Evolutionary conservation across 176 grass and related monocot genomes (phyloP).

Genomic region (Ensete ventricosum): DNA sequence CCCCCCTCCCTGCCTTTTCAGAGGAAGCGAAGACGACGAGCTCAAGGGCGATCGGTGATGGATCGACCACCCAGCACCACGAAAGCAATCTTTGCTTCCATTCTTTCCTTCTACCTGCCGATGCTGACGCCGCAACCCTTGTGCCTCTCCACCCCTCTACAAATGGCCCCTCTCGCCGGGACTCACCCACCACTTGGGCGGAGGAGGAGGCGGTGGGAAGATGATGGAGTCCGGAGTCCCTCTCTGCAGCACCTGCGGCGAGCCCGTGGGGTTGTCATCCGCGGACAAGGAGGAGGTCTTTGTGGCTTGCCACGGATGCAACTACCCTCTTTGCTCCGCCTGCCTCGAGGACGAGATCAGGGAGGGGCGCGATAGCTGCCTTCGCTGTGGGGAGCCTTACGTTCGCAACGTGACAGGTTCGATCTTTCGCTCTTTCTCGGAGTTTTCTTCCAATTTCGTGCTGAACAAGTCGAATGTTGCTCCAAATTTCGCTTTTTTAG

Average conservation of each 20-base stretch:
- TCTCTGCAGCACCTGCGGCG: constrained; percentile 67
- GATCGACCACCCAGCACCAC: constrained; percentile 21
- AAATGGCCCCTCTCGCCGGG: constrained; percentile 8
- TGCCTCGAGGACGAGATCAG: constrained; percentile 76
- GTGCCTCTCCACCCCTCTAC: constrained; percentile 37
- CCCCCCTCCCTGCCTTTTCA: neutral
- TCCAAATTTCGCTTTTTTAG: neutral
- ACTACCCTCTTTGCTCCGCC: constrained; percentile 68
- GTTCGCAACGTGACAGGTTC: constrained; percentile 25
- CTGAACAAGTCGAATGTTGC: neutral
- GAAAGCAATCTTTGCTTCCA: constrained; percentile 70
- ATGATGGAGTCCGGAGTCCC: constrained; percentile 43
- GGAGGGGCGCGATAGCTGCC: constrained; percentile 54
- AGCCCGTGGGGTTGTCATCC: constrained; percentile 32
- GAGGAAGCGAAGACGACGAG: neutral
- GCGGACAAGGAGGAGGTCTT: constrained; percentile 28
- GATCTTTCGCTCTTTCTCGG: neutral
- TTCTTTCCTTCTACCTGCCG: constrained; percentile 88
- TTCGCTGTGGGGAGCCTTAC: constrained; percentile 70
- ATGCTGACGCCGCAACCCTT: constrained; percentile 52
- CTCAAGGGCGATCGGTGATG: neutral
- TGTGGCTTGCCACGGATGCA: constrained; percentile 73
- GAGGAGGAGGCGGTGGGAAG: neutral
- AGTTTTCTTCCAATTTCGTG: neutral
- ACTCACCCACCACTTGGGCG: constrained; percentile 1